Evolutionary conservation across 1,284 basidiomycete species (phyloP), one percentile per base, ranked within the genome.

Genomic region (Marasmius oreades): DNA sequence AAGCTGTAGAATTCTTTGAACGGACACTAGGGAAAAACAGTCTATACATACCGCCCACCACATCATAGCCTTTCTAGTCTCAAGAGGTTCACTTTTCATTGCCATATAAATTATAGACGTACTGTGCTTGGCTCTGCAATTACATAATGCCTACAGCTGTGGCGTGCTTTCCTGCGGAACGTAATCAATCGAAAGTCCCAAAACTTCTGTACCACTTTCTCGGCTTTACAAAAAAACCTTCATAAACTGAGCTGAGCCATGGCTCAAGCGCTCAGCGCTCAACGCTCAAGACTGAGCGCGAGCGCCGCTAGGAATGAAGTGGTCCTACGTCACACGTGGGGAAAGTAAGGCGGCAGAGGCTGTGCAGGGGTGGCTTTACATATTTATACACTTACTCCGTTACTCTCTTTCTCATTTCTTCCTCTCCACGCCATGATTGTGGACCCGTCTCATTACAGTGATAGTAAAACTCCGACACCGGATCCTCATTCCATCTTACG

Each of bases 1-100:
- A 83, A 59, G 90, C 90, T 2, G 82, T 90, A 8, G 80, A 88
- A 26, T 81, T 78, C 66, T 79, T 91, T 50, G 89, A 91, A 71
- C 73, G 74, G 62, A 80, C 76, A 39, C 73, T 91, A 34, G 75
- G 76, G 57, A 85, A 77, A 62, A 64, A 64, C 39, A 51, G 52
- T 28, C 14, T 47, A 37, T 47, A 48, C 31, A 44, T 31, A 28
- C 31, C 37, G 39, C 47, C 31, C 14, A 55, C 47, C n/a, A 39
- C 26, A 55, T 37, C 23, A 43, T 50, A 33, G 28, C 43, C n/a
- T 42, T 20, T 20, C 28, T 31, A 31, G 5, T 31, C 10, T 31
- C 28, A 31, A 31, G 10, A 31, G 28, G 28, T 31, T 31, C 39
- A 7, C 39, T 42, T 42, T 20, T 39, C 37, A 7, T 18, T 18